These are phyloP conservation scores for Capsicum chinense DNA, from an alignment of 257 asterid genomes.

Conservation along the genomic window DNA sequence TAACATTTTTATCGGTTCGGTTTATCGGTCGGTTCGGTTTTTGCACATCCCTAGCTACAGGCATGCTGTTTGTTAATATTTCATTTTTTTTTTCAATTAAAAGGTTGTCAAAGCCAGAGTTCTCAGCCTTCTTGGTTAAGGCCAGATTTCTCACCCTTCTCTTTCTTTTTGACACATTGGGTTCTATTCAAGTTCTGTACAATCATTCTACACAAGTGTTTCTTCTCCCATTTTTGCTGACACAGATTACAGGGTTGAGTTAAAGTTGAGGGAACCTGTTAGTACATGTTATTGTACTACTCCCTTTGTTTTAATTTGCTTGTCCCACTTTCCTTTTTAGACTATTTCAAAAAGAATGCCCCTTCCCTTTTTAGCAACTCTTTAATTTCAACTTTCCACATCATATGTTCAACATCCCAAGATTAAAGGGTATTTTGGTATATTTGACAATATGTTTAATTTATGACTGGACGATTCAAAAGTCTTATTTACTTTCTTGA, in stretches of 20 bases:
- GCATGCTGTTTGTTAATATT: background rate
- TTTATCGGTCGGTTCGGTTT: too few species aligned
- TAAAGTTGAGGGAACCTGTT: background rate
- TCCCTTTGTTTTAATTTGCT: too few species aligned
- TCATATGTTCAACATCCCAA: too few species aligned
- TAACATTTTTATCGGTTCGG: too few species aligned
- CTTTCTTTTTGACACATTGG: background rate
- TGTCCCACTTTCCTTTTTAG: too few species aligned
- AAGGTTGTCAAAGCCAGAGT: slow-evolving; percentile 14
- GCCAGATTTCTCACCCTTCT: slow-evolving; percentile 10
- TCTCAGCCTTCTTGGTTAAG: background rate
- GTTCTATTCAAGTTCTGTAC: slow-evolving; percentile 18
- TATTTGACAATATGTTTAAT: too few species aligned
- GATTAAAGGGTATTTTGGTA: too few species aligned
- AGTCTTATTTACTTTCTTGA: too few species aligned
- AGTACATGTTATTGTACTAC: background rate
- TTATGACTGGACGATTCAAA: too few species aligned
- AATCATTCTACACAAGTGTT: slow-evolving; percentile 19
- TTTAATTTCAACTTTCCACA: too few species aligned
- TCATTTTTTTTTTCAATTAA: background rate
- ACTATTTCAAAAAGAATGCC: too few species aligned
- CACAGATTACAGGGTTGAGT: slow-evolving; percentile 7
- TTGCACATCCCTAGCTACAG: background rate
- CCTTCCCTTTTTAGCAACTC: too few species aligned
- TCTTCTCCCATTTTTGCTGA: slow-evolving; percentile 16